Conservation (phyloP, 129 eudicot genomes). For the Lactuca sativa region DNA sequence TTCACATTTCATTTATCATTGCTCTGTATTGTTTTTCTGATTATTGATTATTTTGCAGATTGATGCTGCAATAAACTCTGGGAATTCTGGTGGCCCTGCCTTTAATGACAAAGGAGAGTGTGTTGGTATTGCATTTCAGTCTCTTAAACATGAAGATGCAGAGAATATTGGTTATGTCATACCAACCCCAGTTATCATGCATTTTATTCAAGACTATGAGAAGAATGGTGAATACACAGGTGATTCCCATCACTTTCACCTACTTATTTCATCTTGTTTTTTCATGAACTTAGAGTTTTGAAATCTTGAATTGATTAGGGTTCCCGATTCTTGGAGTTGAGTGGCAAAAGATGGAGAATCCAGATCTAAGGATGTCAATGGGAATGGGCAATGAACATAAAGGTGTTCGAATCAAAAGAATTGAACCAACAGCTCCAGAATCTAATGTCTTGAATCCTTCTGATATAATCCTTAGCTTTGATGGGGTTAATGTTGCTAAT, state of each 20-base stretch:
- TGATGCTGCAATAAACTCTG: constrained; percentile 69
- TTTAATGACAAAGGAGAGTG: constrained; percentile 56
- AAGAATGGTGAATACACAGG: constrained; percentile 63
- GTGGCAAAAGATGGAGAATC: constrained; percentile 75
- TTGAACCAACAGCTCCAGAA: constrained; percentile 67
- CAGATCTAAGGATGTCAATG: constrained; percentile 55
- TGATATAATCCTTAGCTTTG: constrained; percentile 61
- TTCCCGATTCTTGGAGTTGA: constrained; percentile 62
- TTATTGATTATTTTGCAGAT: constrained; percentile 35
- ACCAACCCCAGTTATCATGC: constrained; percentile 63
- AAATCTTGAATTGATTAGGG: constrained; percentile 28
- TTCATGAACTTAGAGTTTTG: neutral
- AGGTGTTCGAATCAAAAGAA: constrained; percentile 59
- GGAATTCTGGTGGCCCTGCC: constrained; percentile 70
- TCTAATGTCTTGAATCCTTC: constrained; percentile 47
- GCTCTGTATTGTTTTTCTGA: constrained; percentile 15
- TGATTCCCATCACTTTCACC: constrained; percentile 8
- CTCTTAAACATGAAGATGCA: constrained; percentile 66
- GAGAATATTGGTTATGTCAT: constrained; percentile 69
- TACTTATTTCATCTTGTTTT: constrained; percentile 8
- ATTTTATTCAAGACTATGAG: constrained; percentile 57
- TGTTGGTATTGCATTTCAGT: constrained; percentile 69
- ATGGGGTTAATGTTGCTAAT: constrained; percentile 61
- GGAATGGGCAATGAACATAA: constrained; percentile 59
- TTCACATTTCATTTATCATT: constrained; percentile 1